Percentiles rank a stretch among this genome's conserved stretches.
These are phyloP conservation scores for Eucalyptus polybractea DNA, from an alignment of 345 rosid genomes.

Conservation along the genomic window DNA sequence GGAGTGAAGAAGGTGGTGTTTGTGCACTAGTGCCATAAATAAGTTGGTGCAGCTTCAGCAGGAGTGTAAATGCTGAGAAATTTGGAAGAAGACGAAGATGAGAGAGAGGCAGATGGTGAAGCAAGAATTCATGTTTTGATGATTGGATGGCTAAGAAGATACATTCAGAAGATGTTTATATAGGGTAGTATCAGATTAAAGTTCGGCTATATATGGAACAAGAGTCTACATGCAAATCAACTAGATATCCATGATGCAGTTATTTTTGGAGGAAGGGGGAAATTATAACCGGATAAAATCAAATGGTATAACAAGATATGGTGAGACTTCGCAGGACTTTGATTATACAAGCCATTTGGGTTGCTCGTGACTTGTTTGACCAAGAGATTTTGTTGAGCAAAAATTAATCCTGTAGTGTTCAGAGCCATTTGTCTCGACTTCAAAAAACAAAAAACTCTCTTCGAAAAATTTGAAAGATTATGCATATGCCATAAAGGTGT, in stretches of 20 bases:
- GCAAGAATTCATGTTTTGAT: background rate
- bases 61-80: background rate
- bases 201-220: background rate
- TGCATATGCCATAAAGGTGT: background rate
- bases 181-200: background rate
- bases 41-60: background rate
- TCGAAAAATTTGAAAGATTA: too few relatives aligned
- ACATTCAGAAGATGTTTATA: background rate
- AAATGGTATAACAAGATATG: background rate
- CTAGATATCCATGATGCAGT: background rate
- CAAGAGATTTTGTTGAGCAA: background rate
- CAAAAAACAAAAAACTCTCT: background rate
- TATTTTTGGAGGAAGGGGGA: background rate
- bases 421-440: background rate
- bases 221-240: background rate
- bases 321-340: background rate
- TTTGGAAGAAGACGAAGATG: background rate
- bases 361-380: background rate
- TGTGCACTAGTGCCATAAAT: background rate
- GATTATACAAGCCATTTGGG: background rate
- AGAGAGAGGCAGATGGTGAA: background rate
- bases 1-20: background rate
- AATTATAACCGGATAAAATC: background rate
- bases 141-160: background rate
- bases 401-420: background rate